Base-by-base conservation (phyloP, 2,329 filamentous ascomycete genomes). In the Microsporum ferrugineum region DNA sequence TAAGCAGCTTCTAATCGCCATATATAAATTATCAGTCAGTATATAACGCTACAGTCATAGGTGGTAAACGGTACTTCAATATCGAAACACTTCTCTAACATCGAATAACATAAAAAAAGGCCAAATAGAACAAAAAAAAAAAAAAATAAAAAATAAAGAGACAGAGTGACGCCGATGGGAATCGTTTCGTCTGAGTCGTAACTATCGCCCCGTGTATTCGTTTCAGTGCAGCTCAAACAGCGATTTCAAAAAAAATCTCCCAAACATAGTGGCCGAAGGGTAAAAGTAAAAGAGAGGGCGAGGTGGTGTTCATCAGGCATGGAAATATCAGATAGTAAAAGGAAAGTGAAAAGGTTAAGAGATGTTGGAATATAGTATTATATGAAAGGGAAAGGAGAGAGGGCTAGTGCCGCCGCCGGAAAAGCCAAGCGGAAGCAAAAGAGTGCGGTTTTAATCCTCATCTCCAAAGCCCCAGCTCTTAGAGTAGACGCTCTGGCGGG, bases 401-500 rank as follows among this genome's bases (percentile, higher is more conserved):
- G 17, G 43, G 17, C 2, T 23, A 31, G 3, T 51, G 45, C 7
- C 31, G 6, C 45, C 31, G 45, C 45, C 45, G 27, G 14, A 51
- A 51, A 34, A 17, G 12, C 5, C n/a, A 43, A 34, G 14, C 8
- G n/a, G 33, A n/a, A 49, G 12, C 8, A 31, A 5, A n/a, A n/a
- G 23, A 14, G 17, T 36, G 27, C 34, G 31, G 5, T 51, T 41
- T 53, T 39, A 43, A 58, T 73, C 69, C 5, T 76, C 72, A 64
- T 74, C 73, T 33, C 72, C 76, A 65, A 79, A 68, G 0, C 69
- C 72, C 76, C 77, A 81, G 62, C 66, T 73, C 23, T 68, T 67
- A 64, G 75, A 70, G 59, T 73, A 73, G 57, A 70, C 68, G 51
- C 67, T 65, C 7, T 64, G 64, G 36, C 69, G 63, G 5, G 66